phyloP scores from a whole-genome alignment of 73 alveolate genomes.

The Tetrahymena malaccensis region DNA sequence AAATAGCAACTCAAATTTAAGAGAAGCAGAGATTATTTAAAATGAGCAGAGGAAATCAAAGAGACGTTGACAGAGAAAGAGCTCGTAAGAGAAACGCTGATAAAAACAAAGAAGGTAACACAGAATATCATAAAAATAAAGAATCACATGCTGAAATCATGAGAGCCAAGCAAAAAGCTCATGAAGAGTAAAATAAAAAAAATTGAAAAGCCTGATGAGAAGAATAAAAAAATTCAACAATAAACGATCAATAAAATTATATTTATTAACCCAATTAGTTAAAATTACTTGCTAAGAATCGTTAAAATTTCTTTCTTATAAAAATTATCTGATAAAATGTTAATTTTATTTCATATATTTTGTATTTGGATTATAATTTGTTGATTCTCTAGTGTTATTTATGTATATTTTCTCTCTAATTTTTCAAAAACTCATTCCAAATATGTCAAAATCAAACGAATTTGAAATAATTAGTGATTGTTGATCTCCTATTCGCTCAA shows the following conservation, averaged over 20 bases:
- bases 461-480: too few relatives aligned
- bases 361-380: too few relatives aligned
- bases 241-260: background rate
- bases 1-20: background rate
- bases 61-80: conserved; percentile 55
- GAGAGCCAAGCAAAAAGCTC: conserved; percentile 58
- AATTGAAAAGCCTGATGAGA: background rate
- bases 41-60: conserved; percentile 64
- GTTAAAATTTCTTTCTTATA: too few relatives aligned
- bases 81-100: conserved; percentile 53
- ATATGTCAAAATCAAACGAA: too few relatives aligned
- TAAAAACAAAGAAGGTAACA: conserved; percentile 25
- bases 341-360: too few relatives aligned
- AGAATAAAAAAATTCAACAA: background rate
- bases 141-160: conserved; percentile 62
- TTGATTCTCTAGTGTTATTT: too few relatives aligned
- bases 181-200: conserved; percentile 43
- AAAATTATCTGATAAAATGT: too few relatives aligned
- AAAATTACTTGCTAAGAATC: too few relatives aligned
- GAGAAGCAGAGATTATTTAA: background rate
- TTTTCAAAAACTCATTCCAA: too few relatives aligned
- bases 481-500: too few relatives aligned
- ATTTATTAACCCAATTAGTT: too few relatives aligned
- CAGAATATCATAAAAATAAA: conserved; percentile 39
- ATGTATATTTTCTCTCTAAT: too few relatives aligned